Evolutionary conservation across 2,329 filamentous ascomycete species (phyloP), one percentile per base, ranked within the genome.

Genomic region (Zarea fungicola): DNA sequence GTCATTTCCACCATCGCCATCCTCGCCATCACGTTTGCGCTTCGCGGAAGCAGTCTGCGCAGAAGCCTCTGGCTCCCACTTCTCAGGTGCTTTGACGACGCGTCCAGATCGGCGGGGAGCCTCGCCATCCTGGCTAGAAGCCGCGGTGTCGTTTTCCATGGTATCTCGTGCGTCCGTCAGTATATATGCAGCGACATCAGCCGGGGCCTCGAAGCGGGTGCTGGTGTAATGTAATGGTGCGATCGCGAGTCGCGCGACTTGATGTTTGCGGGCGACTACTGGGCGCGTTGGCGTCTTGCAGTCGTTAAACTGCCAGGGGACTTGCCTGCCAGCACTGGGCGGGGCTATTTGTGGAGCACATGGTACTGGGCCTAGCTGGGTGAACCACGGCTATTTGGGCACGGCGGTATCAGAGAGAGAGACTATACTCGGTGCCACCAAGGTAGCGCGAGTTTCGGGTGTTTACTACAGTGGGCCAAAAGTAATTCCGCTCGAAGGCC

Each of bases 81-180:
- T 83, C 61, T 75, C 65, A 39, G 81, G 80, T 29, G 71, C 73
- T 61, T 72, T 78, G 54, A 80, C 74, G 70, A 82, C 81, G 79
- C 81, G 81, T 80, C 81, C 80, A 31, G 83, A 87, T 56, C 81
- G 80, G 65, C 84, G 83, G 74, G 77, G 76, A 67, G 75, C 72
- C 60, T 73, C 71, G 52, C 70, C 67, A 53, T 74, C 71, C 53
- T 71, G 69, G 48, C 76, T 74, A 53, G 76, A 73, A 42, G 77
- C 76, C 55, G 71, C 69, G 60, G 71, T 75, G 68, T 77, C 77
- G 60, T 73, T 76, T 58, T 80, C 76, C 68, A 75, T 73, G 56
- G 63, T 74, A 62, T 76, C 71, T 48, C 32, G 40, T 41, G 25
- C 40, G 18, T 42, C 45, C 34, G 29, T 34, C 36, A 41, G 28